Base-by-base conservation (phyloP, 257 asterid genomes). In the Salvia miltiorrhiza region DNA sequence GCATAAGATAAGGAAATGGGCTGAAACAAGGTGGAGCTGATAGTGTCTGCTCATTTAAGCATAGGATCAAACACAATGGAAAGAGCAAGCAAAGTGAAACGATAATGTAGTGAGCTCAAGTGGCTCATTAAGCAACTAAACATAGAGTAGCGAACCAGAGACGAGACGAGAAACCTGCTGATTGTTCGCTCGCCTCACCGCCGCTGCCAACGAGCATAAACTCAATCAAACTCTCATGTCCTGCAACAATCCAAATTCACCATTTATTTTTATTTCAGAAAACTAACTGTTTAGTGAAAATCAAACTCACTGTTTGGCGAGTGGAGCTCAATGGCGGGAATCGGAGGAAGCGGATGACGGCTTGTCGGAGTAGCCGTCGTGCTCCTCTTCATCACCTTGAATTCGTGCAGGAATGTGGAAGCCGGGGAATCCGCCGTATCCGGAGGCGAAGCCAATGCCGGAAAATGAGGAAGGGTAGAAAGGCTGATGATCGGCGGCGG, bases 311-410 rank as follows among this genome's bases (percentile, higher is more conserved):
- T n/a, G n/a, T n/a, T n/a, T 33, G 16, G 69, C 50, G 70, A 73
- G 85, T 73, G 56, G 45, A 69, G 45, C 58, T 90, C 87, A 90
- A 78, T 87, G 99, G 86, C 81, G 95, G 76, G 97, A 93, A 75
- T 93, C 96, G 44, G 98, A 88, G 88, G 98, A 90, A 83, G 97
- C 98, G 83, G 97, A 90, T 73, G 97, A 93, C 52, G 97, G 97
- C 85, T 90, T 86, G 69, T 93, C 95, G 3, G 97, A 88, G 59
- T 80, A 84, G 85, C 99, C 99, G 77, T 88, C 96, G 76, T 88
- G 96, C 88, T 93, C 99, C 96, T 93, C 98, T 68, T 84, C 95
- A 30, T 90, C 97, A 88, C 99, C 99, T 52, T 85, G 99, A 81
- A 93, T 88, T 74, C 96, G 97, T 75, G 96, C 90, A 13, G 99